These are phyloP conservation scores for Penicillium bovifimosum DNA, from an alignment of 495 filamentous ascomycete genomes.

Conservation along the genomic window DNA sequence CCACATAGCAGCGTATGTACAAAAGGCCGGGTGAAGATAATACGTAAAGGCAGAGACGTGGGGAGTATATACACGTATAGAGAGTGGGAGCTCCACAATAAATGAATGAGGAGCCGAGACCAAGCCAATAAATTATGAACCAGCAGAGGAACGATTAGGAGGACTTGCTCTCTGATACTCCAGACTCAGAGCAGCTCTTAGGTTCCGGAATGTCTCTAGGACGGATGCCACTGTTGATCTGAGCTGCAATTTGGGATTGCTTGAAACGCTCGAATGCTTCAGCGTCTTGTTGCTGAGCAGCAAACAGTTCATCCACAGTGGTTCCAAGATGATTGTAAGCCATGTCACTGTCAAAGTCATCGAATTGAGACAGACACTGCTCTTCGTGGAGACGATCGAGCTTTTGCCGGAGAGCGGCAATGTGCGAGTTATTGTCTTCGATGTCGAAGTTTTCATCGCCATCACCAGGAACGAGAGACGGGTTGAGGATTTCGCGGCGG, in stretches of 20 bases:
- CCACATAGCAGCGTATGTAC: constrained; percentile 5
- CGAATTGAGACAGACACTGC: constrained; percentile 49
- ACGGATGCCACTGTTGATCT: constrained; percentile 48
- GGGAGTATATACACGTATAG: constrained; percentile 1
- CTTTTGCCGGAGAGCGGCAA: constrained; percentile 51
- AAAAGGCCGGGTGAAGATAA: not conserved
- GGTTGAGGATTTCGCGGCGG: constrained; percentile 59
- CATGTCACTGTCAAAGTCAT: constrained; percentile 49
- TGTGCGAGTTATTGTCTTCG: constrained; percentile 50
- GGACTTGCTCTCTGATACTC: constrained; percentile 10
- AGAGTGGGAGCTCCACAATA: not conserved
- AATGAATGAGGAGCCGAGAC: not conserved
- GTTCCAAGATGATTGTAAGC: constrained; percentile 56
- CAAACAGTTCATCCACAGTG: constrained; percentile 48
- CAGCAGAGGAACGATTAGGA: not conserved
- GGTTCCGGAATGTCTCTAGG: not conserved
- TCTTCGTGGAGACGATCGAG: constrained; percentile 59
- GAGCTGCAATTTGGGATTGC: constrained; percentile 61
- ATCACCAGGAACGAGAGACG: constrained; percentile 30
- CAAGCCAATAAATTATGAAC: not conserved
- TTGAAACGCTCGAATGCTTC: constrained; percentile 59
- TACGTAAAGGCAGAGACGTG: not conserved
- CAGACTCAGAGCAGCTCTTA: constrained; percentile 3
- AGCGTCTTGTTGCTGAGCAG: constrained; percentile 50
- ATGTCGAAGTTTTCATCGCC: constrained; percentile 35